These are phyloP conservation scores for Boletellus sp. DNA, from an alignment of 768 basidiomycete species.

Conservation along the genomic window DNA sequence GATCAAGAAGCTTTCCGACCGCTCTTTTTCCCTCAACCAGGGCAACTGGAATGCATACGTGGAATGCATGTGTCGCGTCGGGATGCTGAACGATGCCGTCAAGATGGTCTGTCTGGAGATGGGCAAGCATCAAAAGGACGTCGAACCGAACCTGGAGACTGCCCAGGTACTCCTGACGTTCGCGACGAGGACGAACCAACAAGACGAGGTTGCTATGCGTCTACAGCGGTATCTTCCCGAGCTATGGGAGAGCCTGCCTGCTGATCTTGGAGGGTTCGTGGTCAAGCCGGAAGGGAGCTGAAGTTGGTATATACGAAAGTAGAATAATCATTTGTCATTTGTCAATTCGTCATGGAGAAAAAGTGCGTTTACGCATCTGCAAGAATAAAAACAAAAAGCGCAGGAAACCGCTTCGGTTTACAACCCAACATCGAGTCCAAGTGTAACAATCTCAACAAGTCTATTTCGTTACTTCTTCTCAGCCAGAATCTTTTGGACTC, in stretches of 20 bases:
- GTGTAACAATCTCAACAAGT: no score
- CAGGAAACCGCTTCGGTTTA: no score
- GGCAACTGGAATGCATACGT: conserved; percentile 81
- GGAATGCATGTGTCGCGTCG: conserved; percentile 79
- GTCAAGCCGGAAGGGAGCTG: conserved; percentile 17
- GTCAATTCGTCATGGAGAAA: conserved; percentile 30
- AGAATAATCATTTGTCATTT: conserved; percentile 12
- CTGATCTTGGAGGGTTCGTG: conserved; percentile 16
- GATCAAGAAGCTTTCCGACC: conserved; percentile 46
- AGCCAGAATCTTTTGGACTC: no score
- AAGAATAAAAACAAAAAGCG: conserved; percentile 38
- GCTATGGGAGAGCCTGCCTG: conserved; percentile 31
- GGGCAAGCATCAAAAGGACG: conserved; percentile 41
- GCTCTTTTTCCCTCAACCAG: conserved; percentile 51
- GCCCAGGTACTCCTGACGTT: conserved; percentile 55
- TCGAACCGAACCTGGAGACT: conserved; percentile 48
- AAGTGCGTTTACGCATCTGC: conserved; percentile 43
- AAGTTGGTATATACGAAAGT: background rate
- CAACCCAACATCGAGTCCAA: no score
- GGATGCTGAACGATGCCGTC: conserved; percentile 63
- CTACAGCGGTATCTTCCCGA: conserved; percentile 41
- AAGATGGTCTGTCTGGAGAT: conserved; percentile 64
- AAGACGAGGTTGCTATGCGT: conserved; percentile 43
- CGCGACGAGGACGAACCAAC: conserved; percentile 40
- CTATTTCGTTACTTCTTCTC: no score